Conservation (phyloP, 495 filamentous ascomycete species). For the Evansstolkia leycettana region DNA sequence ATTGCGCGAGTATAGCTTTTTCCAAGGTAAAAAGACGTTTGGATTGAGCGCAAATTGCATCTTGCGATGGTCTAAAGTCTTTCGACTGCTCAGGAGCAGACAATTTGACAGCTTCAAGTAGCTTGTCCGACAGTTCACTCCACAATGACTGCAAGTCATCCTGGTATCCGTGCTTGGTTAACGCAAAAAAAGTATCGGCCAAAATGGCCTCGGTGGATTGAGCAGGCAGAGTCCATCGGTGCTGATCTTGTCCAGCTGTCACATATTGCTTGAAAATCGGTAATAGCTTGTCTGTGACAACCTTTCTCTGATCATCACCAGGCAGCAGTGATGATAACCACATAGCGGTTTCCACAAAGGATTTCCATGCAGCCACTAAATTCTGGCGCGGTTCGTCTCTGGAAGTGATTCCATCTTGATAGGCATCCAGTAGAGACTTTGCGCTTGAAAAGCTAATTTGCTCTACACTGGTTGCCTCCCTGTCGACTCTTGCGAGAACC, state of each 20-base stretch:
- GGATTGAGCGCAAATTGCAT: slow-evolving; percentile 45
- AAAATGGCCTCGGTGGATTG: slow-evolving; percentile 27
- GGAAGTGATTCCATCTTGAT: slow-evolving; percentile 54
- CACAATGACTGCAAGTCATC: slow-evolving; percentile 34
- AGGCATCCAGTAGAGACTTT: slow-evolving; percentile 41
- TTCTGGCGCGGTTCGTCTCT: slow-evolving; percentile 64
- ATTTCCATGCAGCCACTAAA: slow-evolving; percentile 52
- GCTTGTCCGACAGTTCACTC: slow-evolving; percentile 36
- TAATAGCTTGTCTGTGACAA: slow-evolving; percentile 37
- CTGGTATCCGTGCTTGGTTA: slow-evolving; percentile 14
- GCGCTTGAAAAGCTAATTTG: slow-evolving; percentile 15
- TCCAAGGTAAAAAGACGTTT: slow-evolving; percentile 51
- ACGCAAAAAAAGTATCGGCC: slow-evolving; percentile 20
- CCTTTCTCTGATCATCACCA: slow-evolving; percentile 30
- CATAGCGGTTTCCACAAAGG: slow-evolving; percentile 50
- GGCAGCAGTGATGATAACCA: slow-evolving; percentile 34
- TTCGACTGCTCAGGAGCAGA: slow-evolving; percentile 71
- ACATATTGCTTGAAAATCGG: slow-evolving; percentile 51
- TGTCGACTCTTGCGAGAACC: slow-evolving; percentile 35
- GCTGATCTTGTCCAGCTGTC: slow-evolving; percentile 25
- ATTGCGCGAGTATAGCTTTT: slow-evolving; percentile 26
- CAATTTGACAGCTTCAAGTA: slow-evolving; percentile 50
- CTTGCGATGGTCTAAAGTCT: slow-evolving; percentile 59
- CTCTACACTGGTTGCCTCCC: slow-evolving; percentile 24
- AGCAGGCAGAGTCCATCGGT: slow-evolving; percentile 37